Evolutionary conservation across 208 protist genomes (phyloP), one percentile per base, ranked within the genome.

Genomic region (Novymonas esmeraldas): DNA sequence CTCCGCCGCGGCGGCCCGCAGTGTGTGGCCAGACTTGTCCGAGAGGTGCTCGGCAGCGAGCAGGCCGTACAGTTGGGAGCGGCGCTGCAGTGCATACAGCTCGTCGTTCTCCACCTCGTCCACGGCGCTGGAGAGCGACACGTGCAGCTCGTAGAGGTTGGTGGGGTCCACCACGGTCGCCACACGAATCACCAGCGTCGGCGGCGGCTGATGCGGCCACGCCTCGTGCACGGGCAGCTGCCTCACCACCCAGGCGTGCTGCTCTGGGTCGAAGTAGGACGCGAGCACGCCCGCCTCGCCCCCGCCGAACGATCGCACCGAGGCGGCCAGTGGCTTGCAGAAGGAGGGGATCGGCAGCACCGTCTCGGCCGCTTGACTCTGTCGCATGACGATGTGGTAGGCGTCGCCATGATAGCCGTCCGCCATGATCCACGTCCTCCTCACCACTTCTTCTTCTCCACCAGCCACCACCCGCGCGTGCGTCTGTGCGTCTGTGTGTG

Each of bases 211-310:
- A 42, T 41, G 76, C 52, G 54, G 67, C 58, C 33, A 65, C 3
- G 31, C 36, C 56, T 42, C 66, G 33, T 73, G 52, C n/a, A 86
- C 48, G 1, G 76, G 74, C 20, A 64, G 33, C 31, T 85, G 86
- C 14, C 77, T 48, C 44, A 92, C 82, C 2, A 87, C 70, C 86
- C 86, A 92, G 2, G 52, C 48, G 46, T 81, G 76, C 44, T 59
- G 55, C 49, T 75, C 75, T 0, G 73, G 73, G 41, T 87, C 67
- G 70, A 81, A 89, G 61, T 84, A 87, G 44, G 82, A 89, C n/a
- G 80, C 69, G 1, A 87, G 41, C 3, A 92, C 52, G 3, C 76
- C 86, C 10, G 80, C 70, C 20, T 68, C 57, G 10, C 76, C 67
- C 9, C 67, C 75, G 6, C 55, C 44, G 20, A 61, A 55, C 14